Evolutionary conservation across 2,329 filamentous ascomycete species (phyloP).

Genomic region (Dendryphion nanum): DNA sequence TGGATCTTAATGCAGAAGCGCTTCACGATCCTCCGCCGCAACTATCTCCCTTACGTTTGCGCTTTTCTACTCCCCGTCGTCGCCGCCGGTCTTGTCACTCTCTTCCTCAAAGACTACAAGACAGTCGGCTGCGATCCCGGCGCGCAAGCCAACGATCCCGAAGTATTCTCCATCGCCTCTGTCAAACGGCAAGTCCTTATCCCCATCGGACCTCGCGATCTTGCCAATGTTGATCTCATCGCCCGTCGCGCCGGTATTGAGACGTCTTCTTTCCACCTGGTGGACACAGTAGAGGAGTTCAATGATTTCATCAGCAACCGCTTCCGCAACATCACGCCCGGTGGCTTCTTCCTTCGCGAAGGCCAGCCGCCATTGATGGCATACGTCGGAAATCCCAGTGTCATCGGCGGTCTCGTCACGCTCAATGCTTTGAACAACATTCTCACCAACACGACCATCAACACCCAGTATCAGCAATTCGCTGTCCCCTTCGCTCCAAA

Average conservation of each 20-base stretch:
- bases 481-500: slow-evolving; percentile 69
- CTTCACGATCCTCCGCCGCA: slow-evolving; percentile 71
- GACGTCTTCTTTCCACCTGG: slow-evolving; percentile 45
- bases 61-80: slow-evolving; percentile 77
- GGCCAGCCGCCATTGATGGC: slow-evolving; percentile 63
- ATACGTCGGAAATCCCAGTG: slow-evolving; percentile 64
- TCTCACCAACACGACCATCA: slow-evolving; percentile 66
- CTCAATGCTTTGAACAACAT: slow-evolving; percentile 89
- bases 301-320: slow-evolving; percentile 61
- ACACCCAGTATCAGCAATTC: slow-evolving; percentile 71
- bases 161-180: slow-evolving; percentile 25
- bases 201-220: slow-evolving; percentile 41
- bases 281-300: slow-evolving; percentile 68
- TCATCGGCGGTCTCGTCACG: slow-evolving; percentile 69
- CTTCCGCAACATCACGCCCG: slow-evolving; percentile 69
- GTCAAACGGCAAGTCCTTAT: slow-evolving; percentile 29
- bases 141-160: slow-evolving; percentile 31
- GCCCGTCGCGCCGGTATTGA: slow-evolving; percentile 24
- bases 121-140: slow-evolving; percentile 49
- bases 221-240: slow-evolving; percentile 30
- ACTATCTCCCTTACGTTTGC: slow-evolving; percentile 72
- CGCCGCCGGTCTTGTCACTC: slow-evolving; percentile 73
- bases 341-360: slow-evolving; percentile 76
- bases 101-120: slow-evolving; percentile 65
- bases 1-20: slow-evolving; percentile 76